Conservation (phyloP, 192 early-diverging fungal species). For the Backusella psychrophila region DNA sequence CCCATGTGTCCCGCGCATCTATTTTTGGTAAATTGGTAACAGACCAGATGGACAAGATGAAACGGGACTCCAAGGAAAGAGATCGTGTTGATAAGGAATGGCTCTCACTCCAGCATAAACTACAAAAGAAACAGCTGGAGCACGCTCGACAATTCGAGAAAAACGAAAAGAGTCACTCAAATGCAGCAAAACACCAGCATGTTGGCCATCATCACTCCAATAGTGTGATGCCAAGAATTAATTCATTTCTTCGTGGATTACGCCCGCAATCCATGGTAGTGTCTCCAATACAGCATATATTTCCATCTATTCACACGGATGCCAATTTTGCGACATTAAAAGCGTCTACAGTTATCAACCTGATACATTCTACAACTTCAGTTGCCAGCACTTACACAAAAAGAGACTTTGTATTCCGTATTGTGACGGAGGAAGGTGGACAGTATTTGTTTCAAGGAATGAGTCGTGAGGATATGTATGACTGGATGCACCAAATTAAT, state of each 20-base stretch:
- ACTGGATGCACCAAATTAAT: constrained; percentile 67
- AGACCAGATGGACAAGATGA: constrained; percentile 62
- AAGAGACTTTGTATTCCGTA: constrained; percentile 73
- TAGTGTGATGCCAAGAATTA: constrained; percentile 31
- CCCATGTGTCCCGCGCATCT: constrained; percentile 5
- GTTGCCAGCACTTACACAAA: constrained; percentile 64
- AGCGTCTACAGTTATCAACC: constrained; percentile 69
- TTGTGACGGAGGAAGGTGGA: constrained; percentile 78
- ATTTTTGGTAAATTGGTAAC: constrained; percentile 50
- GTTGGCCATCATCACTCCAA: not conserved
- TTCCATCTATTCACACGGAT: constrained; percentile 7
- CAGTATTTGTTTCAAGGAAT: constrained; percentile 73
- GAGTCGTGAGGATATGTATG: constrained; percentile 66
- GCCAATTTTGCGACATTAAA: constrained; percentile 34
- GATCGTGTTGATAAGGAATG: constrained; percentile 64
- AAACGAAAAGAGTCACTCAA: constrained; percentile 33
- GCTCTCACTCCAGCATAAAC: constrained; percentile 47
- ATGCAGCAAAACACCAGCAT: constrained; percentile 13
- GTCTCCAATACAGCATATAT: not conserved
- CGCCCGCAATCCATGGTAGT: constrained; percentile 10
- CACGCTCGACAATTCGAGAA: constrained; percentile 42
- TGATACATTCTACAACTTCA: constrained; percentile 73
- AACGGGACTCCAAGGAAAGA: constrained; percentile 65
- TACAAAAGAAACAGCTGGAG: constrained; percentile 47
- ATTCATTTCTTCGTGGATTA: constrained; percentile 34